phyloP scores from a whole-genome alignment of 305 asterid species.

The Solanum hybrid region DNA sequence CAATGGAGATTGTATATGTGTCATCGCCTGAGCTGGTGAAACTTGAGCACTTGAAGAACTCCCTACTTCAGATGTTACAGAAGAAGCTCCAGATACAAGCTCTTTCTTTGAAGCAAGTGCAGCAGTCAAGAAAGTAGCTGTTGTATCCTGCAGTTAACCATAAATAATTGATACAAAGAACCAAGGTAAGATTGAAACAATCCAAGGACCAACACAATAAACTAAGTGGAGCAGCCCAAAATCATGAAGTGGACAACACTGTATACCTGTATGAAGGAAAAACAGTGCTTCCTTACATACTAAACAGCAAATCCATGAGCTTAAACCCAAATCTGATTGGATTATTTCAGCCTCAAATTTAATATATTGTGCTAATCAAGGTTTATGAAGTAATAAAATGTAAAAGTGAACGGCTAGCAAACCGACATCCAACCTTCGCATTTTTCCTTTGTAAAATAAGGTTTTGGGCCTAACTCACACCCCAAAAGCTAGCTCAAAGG shows the following conservation, averaged over 20 bases:
- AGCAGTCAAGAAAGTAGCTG: conserved; percentile 67
- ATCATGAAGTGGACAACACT: neutral
- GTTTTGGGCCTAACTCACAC: neutral
- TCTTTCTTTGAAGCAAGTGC: conserved; percentile 63
- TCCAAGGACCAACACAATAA: neutral
- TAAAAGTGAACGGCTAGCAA: neutral
- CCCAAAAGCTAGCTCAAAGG: neutral
- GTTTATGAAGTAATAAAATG: neutral
- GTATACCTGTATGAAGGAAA: neutral
- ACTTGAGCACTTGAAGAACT: conserved; percentile 25
- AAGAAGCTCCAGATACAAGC: conserved; percentile 31
- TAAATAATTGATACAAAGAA: neutral
- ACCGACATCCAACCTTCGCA: neutral
- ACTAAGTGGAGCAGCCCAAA: neutral
- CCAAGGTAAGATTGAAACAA: neutral
- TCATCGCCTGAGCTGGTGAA: conserved; percentile 14
- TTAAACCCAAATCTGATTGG: neutral
- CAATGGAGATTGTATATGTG: conserved; percentile 15
- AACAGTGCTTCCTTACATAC: neutral
- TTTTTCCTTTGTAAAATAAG: neutral
- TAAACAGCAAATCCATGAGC: neutral
- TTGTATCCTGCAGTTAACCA: conserved; percentile 47
- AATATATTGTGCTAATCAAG: neutral
- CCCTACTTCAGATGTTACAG: conserved; percentile 37
- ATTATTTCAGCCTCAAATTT: neutral